Evolutionary conservation across 192 early-diverging fungal species (phyloP).

Genomic region (Coemansia sp.): DNA sequence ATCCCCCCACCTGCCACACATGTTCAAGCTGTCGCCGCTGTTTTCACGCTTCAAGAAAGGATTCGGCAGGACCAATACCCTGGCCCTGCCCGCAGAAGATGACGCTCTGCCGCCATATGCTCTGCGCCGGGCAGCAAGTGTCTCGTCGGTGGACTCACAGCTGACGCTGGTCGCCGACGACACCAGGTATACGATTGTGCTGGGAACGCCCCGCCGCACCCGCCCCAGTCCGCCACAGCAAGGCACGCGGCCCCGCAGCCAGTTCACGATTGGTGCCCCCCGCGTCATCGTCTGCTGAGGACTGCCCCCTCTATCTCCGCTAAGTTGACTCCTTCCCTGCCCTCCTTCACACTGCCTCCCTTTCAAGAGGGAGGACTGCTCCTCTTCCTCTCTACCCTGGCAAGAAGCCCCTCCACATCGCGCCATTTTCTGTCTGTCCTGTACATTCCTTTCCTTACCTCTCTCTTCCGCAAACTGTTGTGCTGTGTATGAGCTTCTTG

Average conservation of each 20-base stretch:
- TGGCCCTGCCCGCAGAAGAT: background rate
- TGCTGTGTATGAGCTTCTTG: too few relatives aligned
- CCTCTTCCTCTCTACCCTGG: too few relatives aligned
- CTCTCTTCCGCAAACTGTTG: too few relatives aligned
- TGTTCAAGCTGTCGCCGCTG: conserved; percentile 16
- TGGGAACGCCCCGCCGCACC: background rate
- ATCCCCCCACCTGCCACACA: background rate
- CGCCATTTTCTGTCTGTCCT: too few relatives aligned
- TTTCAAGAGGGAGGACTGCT: too few relatives aligned
- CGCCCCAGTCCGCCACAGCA: too few relatives aligned
- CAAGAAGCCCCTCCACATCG: too few relatives aligned
- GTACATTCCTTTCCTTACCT: too few relatives aligned
- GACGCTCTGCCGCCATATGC: background rate
- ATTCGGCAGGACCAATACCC: background rate
- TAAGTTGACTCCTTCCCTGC: too few relatives aligned
- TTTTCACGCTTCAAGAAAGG: conserved; percentile 13
- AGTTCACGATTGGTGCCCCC: conserved; percentile 33
- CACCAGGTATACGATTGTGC: background rate
- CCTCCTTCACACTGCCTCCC: too few relatives aligned
- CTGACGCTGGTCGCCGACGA: conserved; percentile 20
- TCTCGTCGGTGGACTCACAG: conserved; percentile 18
- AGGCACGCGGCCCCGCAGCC: conserved; percentile 26
- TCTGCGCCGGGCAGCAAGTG: conserved; percentile 2
- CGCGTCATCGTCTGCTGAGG: conserved; percentile 28
- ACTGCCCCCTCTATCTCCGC: too few relatives aligned